Percentiles rank a stretch among this genome's conserved stretches.
phyloP scores from a whole-genome alignment of 441 rosid genomes.

The Caryocar brasiliense region DNA sequence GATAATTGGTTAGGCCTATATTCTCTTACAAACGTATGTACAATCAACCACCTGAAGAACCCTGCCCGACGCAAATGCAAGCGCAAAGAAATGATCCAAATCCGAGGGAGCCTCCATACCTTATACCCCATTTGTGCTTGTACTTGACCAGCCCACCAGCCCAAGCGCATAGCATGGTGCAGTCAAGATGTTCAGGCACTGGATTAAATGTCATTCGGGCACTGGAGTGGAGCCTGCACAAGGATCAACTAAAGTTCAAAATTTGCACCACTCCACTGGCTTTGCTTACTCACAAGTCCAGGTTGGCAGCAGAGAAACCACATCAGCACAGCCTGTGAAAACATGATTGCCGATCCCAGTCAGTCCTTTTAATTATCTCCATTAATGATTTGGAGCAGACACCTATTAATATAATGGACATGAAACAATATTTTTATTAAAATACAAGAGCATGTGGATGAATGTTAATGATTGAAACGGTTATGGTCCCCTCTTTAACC shows the following conservation, averaged over 20 bases:
- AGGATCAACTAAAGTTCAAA: constrained; percentile 7
- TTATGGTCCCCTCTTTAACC: too few relatives aligned
- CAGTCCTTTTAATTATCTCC: too few relatives aligned
- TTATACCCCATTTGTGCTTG: too few relatives aligned
- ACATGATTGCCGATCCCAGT: too few relatives aligned
- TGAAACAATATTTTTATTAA: too few relatives aligned
- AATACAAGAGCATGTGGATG: too few relatives aligned
- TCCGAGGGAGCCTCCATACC: constrained; percentile 4
- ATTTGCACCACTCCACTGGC: constrained; percentile 5
- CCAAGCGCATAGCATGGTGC: background rate
- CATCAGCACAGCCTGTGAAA: constrained; percentile 6
- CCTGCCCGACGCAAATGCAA: constrained; percentile 17
- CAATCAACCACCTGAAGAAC: constrained; percentile 23
- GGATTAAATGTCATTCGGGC: background rate
- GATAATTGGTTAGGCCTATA: constrained; percentile 43
- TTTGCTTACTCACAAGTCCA: constrained; percentile 11
- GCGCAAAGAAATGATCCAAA: background rate
- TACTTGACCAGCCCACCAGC: background rate
- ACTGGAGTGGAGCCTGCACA: background rate
- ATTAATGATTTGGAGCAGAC: too few relatives aligned
- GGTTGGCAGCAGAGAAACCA: constrained; percentile 20
- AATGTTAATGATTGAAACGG: too few relatives aligned
- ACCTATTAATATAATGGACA: too few relatives aligned
- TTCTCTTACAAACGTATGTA: constrained; percentile 39
- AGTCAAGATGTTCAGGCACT: background rate